Conservation (phyloP, 2,329 filamentous ascomycete species). For the Epicoccum sorghinum region DNA sequence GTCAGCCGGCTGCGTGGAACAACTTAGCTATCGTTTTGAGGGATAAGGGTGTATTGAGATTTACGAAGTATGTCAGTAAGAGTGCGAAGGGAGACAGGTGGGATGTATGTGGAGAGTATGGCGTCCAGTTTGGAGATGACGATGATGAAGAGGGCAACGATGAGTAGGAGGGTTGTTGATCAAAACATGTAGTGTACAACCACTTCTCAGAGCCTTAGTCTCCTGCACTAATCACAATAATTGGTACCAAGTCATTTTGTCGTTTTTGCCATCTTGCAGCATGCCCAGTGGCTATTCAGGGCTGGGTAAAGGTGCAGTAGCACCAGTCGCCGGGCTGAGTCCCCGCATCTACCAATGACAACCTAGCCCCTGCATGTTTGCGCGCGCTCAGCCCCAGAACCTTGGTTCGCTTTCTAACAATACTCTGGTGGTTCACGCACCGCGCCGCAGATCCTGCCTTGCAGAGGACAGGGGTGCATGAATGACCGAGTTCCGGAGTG, state of each 20-base stretch:
- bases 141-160: constrained; percentile 40
- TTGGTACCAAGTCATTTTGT: too few species aligned
- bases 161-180: background rate
- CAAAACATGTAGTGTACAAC: too few species aligned
- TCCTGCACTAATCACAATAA: too few species aligned
- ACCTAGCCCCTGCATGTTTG: background rate
- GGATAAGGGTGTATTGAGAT: constrained; percentile 84
- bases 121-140: constrained; percentile 66
- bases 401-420: constrained; percentile 7
- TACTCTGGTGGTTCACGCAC: background rate
- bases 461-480: background rate
- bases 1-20: constrained; percentile 80
- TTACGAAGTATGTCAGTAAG: constrained; percentile 93
- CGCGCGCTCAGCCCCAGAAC: background rate
- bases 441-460: constrained; percentile 9
- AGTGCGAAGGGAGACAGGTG: constrained; percentile 86
- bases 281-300: too few species aligned
- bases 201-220: too few species aligned
- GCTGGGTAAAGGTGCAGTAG: background rate
- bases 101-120: constrained; percentile 84
- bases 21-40: constrained; percentile 87
- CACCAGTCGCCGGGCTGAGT: constrained; percentile 4
- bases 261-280: too few species aligned
- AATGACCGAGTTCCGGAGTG: background rate
- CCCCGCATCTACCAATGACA: constrained; percentile 10